Evolutionary conservation across 1,284 basidiomycete species (phyloP), one percentile per base, ranked within the genome.

Genomic region (Malassezia restricta): DNA sequence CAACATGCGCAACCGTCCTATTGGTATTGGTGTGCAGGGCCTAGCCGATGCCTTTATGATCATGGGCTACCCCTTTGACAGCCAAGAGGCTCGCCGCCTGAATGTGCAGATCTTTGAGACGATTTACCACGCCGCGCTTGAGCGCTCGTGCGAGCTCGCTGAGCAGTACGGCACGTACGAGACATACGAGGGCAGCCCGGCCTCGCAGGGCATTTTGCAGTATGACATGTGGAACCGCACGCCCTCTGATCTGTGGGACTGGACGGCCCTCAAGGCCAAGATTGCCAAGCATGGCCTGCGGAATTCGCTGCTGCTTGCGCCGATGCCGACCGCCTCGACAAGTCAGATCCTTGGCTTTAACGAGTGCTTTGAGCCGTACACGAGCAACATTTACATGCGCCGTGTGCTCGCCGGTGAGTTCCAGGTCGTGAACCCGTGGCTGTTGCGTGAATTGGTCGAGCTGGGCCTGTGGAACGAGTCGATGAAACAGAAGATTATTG

Each of bases 401-500:
- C 88, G 94, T 73, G 92, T 98, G n/a, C 83, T 99, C 40, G 91
- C 94, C 37, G 94, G 94, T 52, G 94, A 99, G 78, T 99, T 98
- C 86, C 92, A 96, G 76, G 83, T 98, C 58, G 92, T 96, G 58
- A 94, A 90, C 78, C 94, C 92, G 0, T 98, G 94, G 94, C 80
- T 99, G 47, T 81, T 98, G 14, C 84, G 89, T 55, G 94, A 98
- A 69, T 84, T 99, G 51, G 92, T 98, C 66, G 88, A 94, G 71
- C 85, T 85, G 54, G 85, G 85, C 41, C 81, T 98, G 12, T 99
- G 94, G 94, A 82, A 95, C 73, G 92, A 99, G 69, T 82, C 87
- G 70, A 98, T 98, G 92, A 95, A 95, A 81, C 94, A 96, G 77
- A 85, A 87, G 79, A 89, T 98, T 76, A 98, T 99, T 64, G 94